These are phyloP conservation scores for Linderniella brevidens DNA, from an alignment of 257 asterid species.

Conservation along the genomic window DNA sequence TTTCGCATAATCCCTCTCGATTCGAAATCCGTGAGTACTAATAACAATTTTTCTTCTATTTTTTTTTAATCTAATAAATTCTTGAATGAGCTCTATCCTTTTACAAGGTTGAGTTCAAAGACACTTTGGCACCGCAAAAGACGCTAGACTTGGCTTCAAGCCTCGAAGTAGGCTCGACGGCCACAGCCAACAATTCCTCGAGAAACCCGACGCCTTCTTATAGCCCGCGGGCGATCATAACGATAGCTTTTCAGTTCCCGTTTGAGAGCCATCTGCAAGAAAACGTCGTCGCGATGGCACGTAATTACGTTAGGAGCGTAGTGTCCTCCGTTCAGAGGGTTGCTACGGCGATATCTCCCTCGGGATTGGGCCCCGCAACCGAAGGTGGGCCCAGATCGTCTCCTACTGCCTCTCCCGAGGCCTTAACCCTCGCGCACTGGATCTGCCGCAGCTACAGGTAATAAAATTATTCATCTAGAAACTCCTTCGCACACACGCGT, in stretches of 20 bases:
- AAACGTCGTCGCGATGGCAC: slow-evolving; percentile 72
- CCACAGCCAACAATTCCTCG: slow-evolving; percentile 20
- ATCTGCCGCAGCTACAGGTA: slow-evolving; percentile 91
- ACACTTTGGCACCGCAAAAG: slow-evolving; percentile 25
- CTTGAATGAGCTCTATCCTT: background rate
- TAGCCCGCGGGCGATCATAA: slow-evolving; percentile 59
- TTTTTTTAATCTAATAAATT: background rate
- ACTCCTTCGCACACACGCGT: too few relatives aligned
- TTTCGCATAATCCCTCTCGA: slow-evolving; percentile 87
- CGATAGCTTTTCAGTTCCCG: slow-evolving; percentile 92
- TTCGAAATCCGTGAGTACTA: slow-evolving; percentile 44
- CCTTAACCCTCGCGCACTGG: slow-evolving; percentile 84
- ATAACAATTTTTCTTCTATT: background rate
- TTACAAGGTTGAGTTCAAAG: slow-evolving; percentile 11
- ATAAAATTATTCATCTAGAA: background rate
- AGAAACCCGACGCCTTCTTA: slow-evolving; percentile 20
- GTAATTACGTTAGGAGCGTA: slow-evolving; percentile 88
- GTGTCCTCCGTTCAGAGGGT: slow-evolving; percentile 90
- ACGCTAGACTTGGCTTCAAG: slow-evolving; percentile 78
- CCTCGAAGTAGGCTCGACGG: slow-evolving; percentile 50
- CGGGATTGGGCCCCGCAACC: slow-evolving; percentile 37
- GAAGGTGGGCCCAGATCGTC: slow-evolving; percentile 49
- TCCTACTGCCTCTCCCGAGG: slow-evolving; percentile 51
- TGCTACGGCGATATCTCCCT: slow-evolving; percentile 82
- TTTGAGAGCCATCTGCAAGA: slow-evolving; percentile 78